Evolutionary conservation across 2,329 filamentous ascomycete genomes (phyloP), one percentile per base, ranked within the genome.

Genomic region (Fusarium coffeatum): DNA sequence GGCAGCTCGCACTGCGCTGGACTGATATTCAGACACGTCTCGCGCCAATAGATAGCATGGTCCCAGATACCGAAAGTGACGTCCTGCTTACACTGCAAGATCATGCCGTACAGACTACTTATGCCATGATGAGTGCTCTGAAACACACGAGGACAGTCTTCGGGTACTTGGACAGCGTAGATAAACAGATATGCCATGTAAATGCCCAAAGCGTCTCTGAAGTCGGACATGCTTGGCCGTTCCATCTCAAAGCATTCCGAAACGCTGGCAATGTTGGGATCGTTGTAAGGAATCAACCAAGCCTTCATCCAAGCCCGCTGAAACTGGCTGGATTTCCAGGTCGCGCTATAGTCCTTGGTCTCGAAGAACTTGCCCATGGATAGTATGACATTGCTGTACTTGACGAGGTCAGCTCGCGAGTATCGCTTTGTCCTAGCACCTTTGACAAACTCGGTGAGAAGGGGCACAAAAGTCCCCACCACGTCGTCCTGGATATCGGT

Each of bases 301-400:
- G 64, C 59, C 22, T 43, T 62, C 20, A 65, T 54, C 68, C 68
- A 71, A 8, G 55, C 55, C 6, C 22, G 22, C 8, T 51, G 27
- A 10, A 58, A 18, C 9, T 58, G 37, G 3, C 13, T 43, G 12
- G 66, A 70, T n/a, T 60, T 66, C 68, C 68, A 71, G 2, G 67
- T 71, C 20, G 46, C 45, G 22, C 56, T 28, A 11, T 68, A 71
- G 20, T 71, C 68, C 55, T 70, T 71, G 16, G 37, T 22, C n/a
- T 71, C 67, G 41, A 68, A 71, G 55, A 65, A 70, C 55, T 71
- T 71, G 43, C 59, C 55, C 64, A 71, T 71, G 13, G 68, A 70
- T 0, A 71, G 18, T 12, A 71, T 54, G 2, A 59, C 53, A 11
- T 71, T 71, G 11, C 68, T 67, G 9, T 70, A 71, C 51, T 68